phyloP scores from a whole-genome alignment of 1,284 basidiomycete species.

The Fomitiporia mediterranea region DNA sequence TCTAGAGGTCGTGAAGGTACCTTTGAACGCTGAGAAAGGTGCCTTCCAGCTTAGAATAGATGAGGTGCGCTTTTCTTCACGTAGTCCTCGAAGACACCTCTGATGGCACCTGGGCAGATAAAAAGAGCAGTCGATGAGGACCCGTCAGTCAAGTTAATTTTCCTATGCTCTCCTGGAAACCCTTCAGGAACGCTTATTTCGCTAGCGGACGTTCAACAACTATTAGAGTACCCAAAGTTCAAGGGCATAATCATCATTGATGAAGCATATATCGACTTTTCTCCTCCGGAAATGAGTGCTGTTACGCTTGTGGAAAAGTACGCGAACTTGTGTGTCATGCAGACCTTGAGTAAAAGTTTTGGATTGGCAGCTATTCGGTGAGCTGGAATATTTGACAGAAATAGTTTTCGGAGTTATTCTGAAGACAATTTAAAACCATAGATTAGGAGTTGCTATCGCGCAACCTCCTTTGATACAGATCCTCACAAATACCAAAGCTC shows the following conservation, averaged over 20 bases:
- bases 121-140: conserved; percentile 64
- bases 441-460: conserved; percentile 86
- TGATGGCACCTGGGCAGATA: conserved; percentile 46
- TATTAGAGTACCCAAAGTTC: conserved; percentile 80
- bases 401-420: not conserved
- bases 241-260: conserved; percentile 93
- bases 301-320: conserved; percentile 74
- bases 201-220: conserved; percentile 59
- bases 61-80: conserved; percentile 47
- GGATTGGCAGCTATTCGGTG: conserved; percentile 93
- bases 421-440: conserved; percentile 29
- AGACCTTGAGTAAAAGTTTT: conserved; percentile 95
- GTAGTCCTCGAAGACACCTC: not conserved
- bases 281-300: conserved; percentile 60
- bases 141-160: conserved; percentile 83
- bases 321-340: conserved; percentile 88
- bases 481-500: conserved; percentile 94
- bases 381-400: not conserved
- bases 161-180: conserved; percentile 97
- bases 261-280: conserved; percentile 98
- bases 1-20: conserved; percentile 77
- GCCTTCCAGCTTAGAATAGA: conserved; percentile 77
- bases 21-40: conserved; percentile 70
- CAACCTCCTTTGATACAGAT: conserved; percentile 89
- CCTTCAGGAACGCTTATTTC: conserved; percentile 91